A percentile compares a stretch with the other conserved stretches of the same genome.
Conservation (phyloP, 2,329 filamentous ascomycete genomes). For the Colletotrichum abscissum region DNA sequence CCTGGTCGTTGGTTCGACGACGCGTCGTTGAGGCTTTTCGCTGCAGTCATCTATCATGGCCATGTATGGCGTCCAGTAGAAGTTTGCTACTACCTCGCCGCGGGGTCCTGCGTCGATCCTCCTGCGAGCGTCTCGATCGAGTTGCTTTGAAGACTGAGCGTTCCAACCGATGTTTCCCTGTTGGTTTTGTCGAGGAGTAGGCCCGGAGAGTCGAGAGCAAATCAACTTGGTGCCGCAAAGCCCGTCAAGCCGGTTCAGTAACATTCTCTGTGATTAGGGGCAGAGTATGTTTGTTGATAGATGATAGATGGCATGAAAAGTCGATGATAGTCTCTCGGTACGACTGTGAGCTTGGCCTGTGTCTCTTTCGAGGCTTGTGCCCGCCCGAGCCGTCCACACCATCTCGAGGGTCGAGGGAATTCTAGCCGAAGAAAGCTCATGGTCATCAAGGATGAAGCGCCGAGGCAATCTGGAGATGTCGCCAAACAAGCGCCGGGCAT, state of each 20-base stretch:
- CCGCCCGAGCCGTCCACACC: constrained; percentile 2
- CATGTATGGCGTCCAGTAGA: constrained; percentile 3
- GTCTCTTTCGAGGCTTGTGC: not conserved
- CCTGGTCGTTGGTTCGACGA: constrained; percentile 14
- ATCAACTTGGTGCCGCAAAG: constrained; percentile 1
- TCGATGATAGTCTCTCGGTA: not conserved
- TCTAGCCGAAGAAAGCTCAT: not conserved
- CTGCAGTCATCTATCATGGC: constrained; percentile 16
- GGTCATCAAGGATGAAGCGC: constrained; percentile 16
- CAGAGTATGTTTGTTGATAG: constrained; percentile 5
- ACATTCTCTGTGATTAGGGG: not conserved
- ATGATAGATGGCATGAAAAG: constrained; percentile 14
- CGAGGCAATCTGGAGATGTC: constrained; percentile 14
- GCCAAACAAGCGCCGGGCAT: constrained; percentile 36
- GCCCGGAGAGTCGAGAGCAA: not conserved
- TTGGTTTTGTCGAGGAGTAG: constrained; percentile 6
- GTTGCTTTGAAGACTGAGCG: not conserved
- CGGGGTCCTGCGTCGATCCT: constrained; percentile 22
- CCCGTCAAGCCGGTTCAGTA: not conserved
- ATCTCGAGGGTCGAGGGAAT: not conserved
- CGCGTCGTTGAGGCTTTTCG: constrained; percentile 17
- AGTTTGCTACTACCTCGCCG: not conserved
- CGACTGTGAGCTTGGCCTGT: not conserved
- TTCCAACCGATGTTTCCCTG: not conserved
- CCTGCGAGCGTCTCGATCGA: constrained; percentile 24